Evolutionary conservation across 495 filamentous ascomycete species (phyloP).

Genomic region (Xanthoparmelia taractica): DNA sequence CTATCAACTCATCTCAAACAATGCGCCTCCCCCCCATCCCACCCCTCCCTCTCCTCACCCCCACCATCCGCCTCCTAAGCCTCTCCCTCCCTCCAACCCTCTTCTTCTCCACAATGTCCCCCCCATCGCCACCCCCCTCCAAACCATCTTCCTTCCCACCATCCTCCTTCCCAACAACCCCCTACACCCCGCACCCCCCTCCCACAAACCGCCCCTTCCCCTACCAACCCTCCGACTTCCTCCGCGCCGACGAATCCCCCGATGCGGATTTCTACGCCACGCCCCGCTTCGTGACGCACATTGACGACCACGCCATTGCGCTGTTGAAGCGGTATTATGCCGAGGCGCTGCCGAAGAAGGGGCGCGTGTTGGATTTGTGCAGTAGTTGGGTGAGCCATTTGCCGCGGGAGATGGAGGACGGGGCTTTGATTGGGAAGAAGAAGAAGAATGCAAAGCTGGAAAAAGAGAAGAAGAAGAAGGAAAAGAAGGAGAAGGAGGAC

Average conservation of each 20-base stretch:
- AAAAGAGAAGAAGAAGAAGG: too few relatives aligned
- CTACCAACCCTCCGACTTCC: conserved; percentile 32
- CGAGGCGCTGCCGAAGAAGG: conserved; percentile 24
- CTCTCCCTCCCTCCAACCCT: conserved; percentile 22
- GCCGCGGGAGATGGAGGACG: conserved; percentile 27
- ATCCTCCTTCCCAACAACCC: background rate
- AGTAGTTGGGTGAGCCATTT: conserved; percentile 39
- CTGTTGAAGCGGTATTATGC: conserved; percentile 35
- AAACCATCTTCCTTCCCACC: background rate
- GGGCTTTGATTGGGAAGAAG: background rate
- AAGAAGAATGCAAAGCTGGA: background rate
- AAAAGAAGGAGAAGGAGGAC: background rate
- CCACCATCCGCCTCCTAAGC: conserved; percentile 12
- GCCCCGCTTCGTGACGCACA: conserved; percentile 42
- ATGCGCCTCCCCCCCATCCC: conserved; percentile 12
- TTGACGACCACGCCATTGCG: conserved; percentile 39
- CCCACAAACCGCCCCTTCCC: conserved; percentile 28
- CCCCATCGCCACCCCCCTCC: too few relatives aligned
- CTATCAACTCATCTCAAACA: background rate
- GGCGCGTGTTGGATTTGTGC: conserved; percentile 39
- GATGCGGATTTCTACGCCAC: conserved; percentile 37
- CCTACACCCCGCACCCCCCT: conserved; percentile 16
- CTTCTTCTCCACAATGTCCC: conserved; percentile 24
- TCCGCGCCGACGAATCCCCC: conserved; percentile 30
- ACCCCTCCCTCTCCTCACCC: conserved; percentile 3